phyloP scores from a whole-genome alignment of 2,329 filamentous ascomycete genomes.

The Didymella sp. region DNA sequence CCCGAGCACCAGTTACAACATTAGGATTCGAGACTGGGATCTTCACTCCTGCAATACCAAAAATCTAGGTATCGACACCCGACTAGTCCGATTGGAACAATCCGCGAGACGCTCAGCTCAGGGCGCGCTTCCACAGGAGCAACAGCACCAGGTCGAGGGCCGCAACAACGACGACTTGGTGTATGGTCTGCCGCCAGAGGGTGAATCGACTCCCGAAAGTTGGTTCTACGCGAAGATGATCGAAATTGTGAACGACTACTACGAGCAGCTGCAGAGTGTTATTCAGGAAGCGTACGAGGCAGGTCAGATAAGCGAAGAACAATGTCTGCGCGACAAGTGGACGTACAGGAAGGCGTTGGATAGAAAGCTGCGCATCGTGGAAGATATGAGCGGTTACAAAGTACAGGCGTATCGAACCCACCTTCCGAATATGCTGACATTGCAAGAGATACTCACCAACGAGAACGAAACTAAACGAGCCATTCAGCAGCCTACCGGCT shows the following conservation, averaged over 20 bases:
- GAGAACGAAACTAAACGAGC: neutral
- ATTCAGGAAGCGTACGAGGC: neutral
- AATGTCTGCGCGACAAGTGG: constrained; percentile 5
- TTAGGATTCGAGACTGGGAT: constrained; percentile 3
- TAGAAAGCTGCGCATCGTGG: neutral
- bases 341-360: constrained; percentile 2
- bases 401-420: neutral
- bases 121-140: neutral
- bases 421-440: neutral
- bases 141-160: neutral
- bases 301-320: constrained; percentile 2
- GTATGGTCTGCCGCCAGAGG: neutral
- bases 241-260: neutral
- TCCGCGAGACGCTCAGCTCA: too few relatives aligned
- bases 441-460: constrained; percentile 4
- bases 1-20: neutral
- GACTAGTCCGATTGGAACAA: neutral
- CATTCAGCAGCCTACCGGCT: constrained; percentile 2
- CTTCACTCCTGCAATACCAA: neutral
- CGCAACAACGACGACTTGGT: neutral
- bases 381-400: constrained; percentile 1
- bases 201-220: neutral
- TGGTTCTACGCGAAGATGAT: constrained; percentile 6
- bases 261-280: neutral
- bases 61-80: constrained; percentile 1